Percentiles rank a stretch among this genome's conserved stretches.
These are phyloP conservation scores for Centaurea solstitialis DNA, from an alignment of 129 eudicot genomes.

Conservation along the genomic window DNA sequence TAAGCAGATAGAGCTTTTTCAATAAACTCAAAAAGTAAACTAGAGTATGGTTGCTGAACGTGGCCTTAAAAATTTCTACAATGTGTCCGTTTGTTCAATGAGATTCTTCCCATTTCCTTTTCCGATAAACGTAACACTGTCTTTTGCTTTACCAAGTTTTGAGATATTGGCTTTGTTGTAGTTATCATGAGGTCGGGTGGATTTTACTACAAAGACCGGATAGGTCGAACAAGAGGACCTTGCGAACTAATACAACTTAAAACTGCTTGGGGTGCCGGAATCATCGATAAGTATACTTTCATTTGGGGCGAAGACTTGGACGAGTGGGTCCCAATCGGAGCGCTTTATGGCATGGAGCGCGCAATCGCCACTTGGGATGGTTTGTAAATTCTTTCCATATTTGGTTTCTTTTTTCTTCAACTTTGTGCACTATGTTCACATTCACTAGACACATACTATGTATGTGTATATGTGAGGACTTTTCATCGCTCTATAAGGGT, in stretches of 20 bases:
- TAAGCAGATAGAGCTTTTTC: background rate
- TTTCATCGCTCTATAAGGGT: too few species aligned
- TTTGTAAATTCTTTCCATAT: constrained; percentile 11
- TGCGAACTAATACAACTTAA: constrained; percentile 87
- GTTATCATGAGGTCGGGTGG: constrained; percentile 92
- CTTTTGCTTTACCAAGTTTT: constrained; percentile 6
- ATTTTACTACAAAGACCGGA: constrained; percentile 85
- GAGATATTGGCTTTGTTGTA: constrained; percentile 27
- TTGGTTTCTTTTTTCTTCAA: background rate
- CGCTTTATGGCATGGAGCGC: constrained; percentile 83
- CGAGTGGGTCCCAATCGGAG: constrained; percentile 96
- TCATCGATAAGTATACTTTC: constrained; percentile 84
- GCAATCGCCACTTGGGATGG: constrained; percentile 98
- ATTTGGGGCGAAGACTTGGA: constrained; percentile 97
- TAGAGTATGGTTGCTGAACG: background rate
- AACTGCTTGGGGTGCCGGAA: constrained; percentile 97
- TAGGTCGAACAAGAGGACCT: constrained; percentile 94
- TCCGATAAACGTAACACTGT: background rate
- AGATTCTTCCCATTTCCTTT: background rate
- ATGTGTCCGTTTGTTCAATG: background rate
- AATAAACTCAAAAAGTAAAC: background rate
- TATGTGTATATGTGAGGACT: too few species aligned
- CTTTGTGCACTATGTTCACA: background rate
- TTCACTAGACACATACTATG: background rate
- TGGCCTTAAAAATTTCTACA: background rate